Conservation (phyloP, 352 stramenopile genomes). For the Aphanomyces stellatus region DNA sequence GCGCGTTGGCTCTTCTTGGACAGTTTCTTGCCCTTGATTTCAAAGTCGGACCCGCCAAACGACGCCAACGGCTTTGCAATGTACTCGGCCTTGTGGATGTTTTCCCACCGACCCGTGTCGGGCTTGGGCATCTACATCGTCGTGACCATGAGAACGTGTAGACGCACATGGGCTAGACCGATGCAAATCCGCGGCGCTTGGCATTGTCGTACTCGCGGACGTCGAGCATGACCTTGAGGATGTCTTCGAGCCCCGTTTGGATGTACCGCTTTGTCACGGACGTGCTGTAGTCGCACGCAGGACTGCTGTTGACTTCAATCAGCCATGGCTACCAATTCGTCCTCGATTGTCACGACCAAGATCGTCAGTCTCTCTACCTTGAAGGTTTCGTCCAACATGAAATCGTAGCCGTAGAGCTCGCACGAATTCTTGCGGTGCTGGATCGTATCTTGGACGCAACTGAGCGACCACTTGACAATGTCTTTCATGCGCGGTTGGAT, state of each 20-base stretch:
- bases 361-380: constrained; percentile 4
- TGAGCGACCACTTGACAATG: constrained; percentile 74
- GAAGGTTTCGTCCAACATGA: constrained; percentile 86
- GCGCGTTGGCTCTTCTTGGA: constrained; percentile 12
- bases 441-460: constrained; percentile 83
- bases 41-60: constrained; percentile 52
- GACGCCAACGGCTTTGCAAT: constrained; percentile 56
- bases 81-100: constrained; percentile 53
- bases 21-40: constrained; percentile 37
- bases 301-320: constrained; percentile 91
- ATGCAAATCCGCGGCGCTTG: too few relatives aligned
- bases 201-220: constrained; percentile 60
- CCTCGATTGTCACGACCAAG: too few relatives aligned
- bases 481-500: constrained; percentile 82
- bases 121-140: constrained; percentile 28
- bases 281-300: constrained; percentile 91
- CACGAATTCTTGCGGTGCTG: constrained; percentile 85
- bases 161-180: too few relatives aligned
- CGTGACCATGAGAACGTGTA: background rate
- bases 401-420: constrained; percentile 92
- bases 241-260: constrained; percentile 64
- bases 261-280: constrained; percentile 85
- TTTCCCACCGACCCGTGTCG: constrained; percentile 48
- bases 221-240: constrained; percentile 87
- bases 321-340: constrained; percentile 66